Conservation (phyloP, 169 alveolate species). For the Nephromyces sp. region DNA sequence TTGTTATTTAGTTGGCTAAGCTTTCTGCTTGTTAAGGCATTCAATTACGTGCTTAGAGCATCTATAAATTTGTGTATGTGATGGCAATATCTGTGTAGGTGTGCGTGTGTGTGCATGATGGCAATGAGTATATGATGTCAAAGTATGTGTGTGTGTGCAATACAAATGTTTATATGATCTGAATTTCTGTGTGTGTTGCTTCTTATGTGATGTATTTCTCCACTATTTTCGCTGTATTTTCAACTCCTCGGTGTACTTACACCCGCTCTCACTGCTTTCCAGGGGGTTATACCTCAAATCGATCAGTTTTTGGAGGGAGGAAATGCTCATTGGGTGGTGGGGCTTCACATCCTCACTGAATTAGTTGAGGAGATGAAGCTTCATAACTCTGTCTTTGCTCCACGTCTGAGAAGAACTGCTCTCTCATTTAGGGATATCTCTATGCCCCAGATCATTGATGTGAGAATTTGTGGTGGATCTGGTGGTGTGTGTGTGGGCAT, state of each 20-base stretch:
- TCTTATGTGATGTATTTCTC: neutral
- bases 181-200: neutral
- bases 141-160: no score
- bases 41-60: no score
- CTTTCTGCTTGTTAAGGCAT: no score
- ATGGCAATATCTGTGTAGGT: neutral
- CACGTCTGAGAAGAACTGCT: constrained; percentile 65
- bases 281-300: constrained; percentile 48
- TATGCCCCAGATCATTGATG: constrained; percentile 71
- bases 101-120: constrained; percentile 4
- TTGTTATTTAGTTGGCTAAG: no score
- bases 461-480: constrained; percentile 19
- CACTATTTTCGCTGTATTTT: neutral
- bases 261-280: constrained; percentile 2
- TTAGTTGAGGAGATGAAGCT: constrained; percentile 74
- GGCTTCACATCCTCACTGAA: constrained; percentile 75
- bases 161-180: neutral
- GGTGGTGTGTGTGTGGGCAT: neutral
- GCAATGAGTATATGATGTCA: no score
- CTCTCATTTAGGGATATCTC: constrained; percentile 82
- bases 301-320: constrained; percentile 66
- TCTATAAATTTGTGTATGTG: no score
- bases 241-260: neutral
- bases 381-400: constrained; percentile 38
- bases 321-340: constrained; percentile 84